Base-by-base conservation (phyloP, 2,329 filamentous ascomycete species). In the Rhexocercosporidium sp. region DNA sequence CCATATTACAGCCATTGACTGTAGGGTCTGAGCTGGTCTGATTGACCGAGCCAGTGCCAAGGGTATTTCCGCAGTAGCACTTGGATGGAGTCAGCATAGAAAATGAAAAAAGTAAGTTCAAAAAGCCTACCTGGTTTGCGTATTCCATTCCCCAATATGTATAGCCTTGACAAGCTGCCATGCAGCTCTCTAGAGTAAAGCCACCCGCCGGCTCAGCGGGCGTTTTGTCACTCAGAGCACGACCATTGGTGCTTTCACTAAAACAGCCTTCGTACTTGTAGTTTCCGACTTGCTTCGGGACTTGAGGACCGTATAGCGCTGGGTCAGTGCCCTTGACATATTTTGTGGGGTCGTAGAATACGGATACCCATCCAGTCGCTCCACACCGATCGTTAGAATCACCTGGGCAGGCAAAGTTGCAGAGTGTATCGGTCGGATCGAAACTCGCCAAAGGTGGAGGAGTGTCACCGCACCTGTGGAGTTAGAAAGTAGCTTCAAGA, bases 211-310 rank as follows among this genome's bases (percentile, higher is more conserved):
- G 68, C 34, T 65, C 67, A 39, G 61, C 44, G 1, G 69, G 68
- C 7, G 54, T 46, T 69, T 75, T 74, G 12, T 57, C 67, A 46
- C 39, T 47, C 12, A 73, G 49, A 14, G 71, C 72, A 18, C 73
- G 63, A 27, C 62, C 69, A 25, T 8, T 68, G 9, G 64, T 69
- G 7, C 56, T 69, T 64, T 80, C 78, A 29, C 70, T 75, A 62
- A 78, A 79, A 51, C 78, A 80, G n/a, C 78, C 78, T 9, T 77
- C 59, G 57, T 75, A 76, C 22, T 70, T 69, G 56, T 75, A 75
- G 41, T 57, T 66, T 12, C 70, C 75, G n/a, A 72, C 62, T 9
- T 29, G 66, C 1, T 47, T 65, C 0, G 67, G 44, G n/a, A 69
- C 72, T 29, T 73, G 69, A 6, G 70, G 71, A 7, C 71, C 70